Conservation (phyloP, 345 rosid genomes). For the Bruguiera gymnorhiza region DNA sequence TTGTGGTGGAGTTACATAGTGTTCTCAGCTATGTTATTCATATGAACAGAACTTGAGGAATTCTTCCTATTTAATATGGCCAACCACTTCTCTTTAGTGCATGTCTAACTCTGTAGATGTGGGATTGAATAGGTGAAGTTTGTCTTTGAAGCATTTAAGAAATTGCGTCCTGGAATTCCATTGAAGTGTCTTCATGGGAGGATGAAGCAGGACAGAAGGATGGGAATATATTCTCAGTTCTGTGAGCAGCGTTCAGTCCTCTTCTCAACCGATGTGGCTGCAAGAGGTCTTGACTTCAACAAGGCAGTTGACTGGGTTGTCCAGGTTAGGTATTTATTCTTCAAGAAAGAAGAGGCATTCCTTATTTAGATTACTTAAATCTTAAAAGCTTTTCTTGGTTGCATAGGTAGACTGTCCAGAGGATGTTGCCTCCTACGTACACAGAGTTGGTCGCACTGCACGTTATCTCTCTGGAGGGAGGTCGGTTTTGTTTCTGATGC, state of each 20-base stretch:
- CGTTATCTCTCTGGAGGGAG: conserved; percentile 71
- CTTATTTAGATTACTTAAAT: conserved; percentile 5
- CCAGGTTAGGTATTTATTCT: conserved; percentile 53
- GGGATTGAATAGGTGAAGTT: conserved; percentile 62
- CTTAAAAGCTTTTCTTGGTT: conserved; percentile 12
- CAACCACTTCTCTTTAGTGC: neutral
- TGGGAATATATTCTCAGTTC: conserved; percentile 80
- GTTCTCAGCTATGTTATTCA: too few relatives aligned
- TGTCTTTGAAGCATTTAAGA: conserved; percentile 91
- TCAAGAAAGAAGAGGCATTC: neutral
- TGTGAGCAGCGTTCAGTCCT: conserved; percentile 79
- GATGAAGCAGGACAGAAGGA: conserved; percentile 85
- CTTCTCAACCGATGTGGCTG: conserved; percentile 86
- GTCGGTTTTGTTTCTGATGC: conserved; percentile 74
- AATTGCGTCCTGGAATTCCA: conserved; percentile 91
- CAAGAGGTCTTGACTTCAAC: conserved; percentile 95
- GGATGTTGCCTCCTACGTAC: conserved; percentile 85
- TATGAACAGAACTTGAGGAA: too few relatives aligned
- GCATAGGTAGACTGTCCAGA: conserved; percentile 91
- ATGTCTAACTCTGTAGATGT: neutral
- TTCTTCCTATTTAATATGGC: neutral
- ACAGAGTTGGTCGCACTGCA: conserved; percentile 98
- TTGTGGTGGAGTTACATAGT: too few relatives aligned
- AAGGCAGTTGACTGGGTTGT: conserved; percentile 96
- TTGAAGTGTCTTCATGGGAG: conserved; percentile 93